Base-by-base conservation (phyloP, 345 rosid species). In the Populus simonii region DNA sequence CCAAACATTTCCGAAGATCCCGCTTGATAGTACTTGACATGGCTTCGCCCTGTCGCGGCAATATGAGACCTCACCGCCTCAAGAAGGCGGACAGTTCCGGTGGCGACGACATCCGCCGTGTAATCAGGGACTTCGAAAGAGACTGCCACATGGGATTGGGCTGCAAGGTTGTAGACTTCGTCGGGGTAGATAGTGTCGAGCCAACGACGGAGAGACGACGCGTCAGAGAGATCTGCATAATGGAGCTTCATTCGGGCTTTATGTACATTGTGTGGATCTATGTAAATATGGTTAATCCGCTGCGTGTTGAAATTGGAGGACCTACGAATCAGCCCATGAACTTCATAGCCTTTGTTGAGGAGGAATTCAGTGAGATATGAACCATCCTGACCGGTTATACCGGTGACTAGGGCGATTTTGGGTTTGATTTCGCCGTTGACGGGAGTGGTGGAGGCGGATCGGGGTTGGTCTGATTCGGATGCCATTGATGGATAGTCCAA, bases 1-100 rank as follows among this genome's bases (percentile, higher is more conserved):
- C 99, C 99, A 70, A 95, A 95, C 99, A 95, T 95, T 74, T 95
- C 98, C 0, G 98, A 93, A 1, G 99, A 95, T 71, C 99, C 97
- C 7, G 99, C 99, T 79, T 95, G 98, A 68, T 95, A 93, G 68
- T 95, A 95, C 79, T 89, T 84, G 81, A 95, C 84, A 23, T 86
- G 84, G 72, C 36, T 78, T 55, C 98, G 76, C 2, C 96, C 96
- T 13, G 91, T 92, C 82, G 91, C 96, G 13, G 88, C 63, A 80
- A 85, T 88, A 79, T 95, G 96, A 68, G 99, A 95, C 81, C 99
- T 88, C 80, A 95, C 94, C 17, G 98, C 98, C 75, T 95, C 99
- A 31, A 95, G 90, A 75, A 95, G 91, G 33, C 97, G 98, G 74
- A 95, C 94, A 75, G 96, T 89, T 18, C 98, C 98, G 0, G 99